These are phyloP conservation scores for Talaromyces marneffei DNA, from an alignment of 2,329 filamentous ascomycete species.

Conservation along the genomic window DNA sequence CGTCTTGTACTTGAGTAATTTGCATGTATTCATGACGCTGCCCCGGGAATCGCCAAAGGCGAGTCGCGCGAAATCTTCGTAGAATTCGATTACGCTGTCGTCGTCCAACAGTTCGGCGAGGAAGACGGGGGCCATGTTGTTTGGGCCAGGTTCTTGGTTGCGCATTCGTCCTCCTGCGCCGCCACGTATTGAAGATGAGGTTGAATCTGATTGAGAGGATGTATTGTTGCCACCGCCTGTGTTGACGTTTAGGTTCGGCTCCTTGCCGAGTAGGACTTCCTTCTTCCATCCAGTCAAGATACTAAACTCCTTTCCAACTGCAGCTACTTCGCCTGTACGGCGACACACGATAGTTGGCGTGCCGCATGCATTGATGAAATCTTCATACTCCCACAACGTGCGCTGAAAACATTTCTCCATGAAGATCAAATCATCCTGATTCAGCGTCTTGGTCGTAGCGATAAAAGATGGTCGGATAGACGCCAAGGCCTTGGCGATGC, in stretches of 20 bases:
- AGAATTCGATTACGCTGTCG: conserved; percentile 87
- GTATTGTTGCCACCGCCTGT: conserved; percentile 44
- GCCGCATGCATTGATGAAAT: conserved; percentile 80
- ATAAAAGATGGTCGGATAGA: conserved; percentile 92
- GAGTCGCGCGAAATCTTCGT: conserved; percentile 88
- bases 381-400: conserved; percentile 86
- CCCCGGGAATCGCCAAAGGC: conserved; percentile 89
- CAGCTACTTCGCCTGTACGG: conserved; percentile 88
- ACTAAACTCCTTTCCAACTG: conserved; percentile 94
- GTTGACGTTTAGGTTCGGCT: conserved; percentile 83
- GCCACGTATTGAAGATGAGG: conserved; percentile 33
- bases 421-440: conserved; percentile 83
- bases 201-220: conserved; percentile 21
- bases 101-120: conserved; percentile 90
- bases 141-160: conserved; percentile 24
- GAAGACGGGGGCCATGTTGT: conserved; percentile 69
- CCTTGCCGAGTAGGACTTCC: conserved; percentile 79
- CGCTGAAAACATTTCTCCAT: conserved; percentile 98
- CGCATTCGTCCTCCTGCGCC: conserved; percentile 45
- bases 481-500: conserved; percentile 80
- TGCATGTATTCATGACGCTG: conserved; percentile 74
- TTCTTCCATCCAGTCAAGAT: conserved; percentile 92
- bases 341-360: conserved; percentile 89
- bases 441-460: conserved; percentile 81
- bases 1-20: conserved; percentile 82